phyloP scores from a whole-genome alignment of 1,284 basidiomycete species.

The Boletus semigastroideus region DNA sequence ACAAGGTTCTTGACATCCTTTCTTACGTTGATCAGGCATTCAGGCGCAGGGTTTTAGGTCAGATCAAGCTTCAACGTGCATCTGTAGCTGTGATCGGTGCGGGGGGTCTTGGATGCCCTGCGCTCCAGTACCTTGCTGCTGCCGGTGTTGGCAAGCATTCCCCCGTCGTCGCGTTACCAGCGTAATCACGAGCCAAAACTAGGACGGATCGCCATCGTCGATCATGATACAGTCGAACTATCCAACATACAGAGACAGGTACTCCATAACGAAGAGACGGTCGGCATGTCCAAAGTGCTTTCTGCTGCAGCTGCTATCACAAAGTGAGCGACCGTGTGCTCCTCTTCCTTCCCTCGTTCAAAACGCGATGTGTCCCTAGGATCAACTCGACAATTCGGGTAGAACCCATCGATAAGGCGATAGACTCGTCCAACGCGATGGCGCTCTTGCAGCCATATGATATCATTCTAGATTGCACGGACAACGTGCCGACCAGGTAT shows the following conservation, averaged over 20 bases:
- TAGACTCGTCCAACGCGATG: slow-evolving; percentile 63
- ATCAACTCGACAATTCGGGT: slow-evolving; percentile 68
- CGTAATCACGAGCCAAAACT: slow-evolving; percentile 6
- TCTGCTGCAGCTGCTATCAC: slow-evolving; percentile 72
- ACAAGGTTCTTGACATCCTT: slow-evolving; percentile 48
- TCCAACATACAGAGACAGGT: slow-evolving; percentile 96
- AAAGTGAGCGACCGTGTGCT: slow-evolving; percentile 45
- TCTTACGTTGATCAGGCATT: slow-evolving; percentile 1
- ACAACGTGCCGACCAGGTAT: slow-evolving; percentile 91
- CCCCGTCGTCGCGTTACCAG: background rate
- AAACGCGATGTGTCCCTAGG: slow-evolving; percentile 39
- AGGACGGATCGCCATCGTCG: slow-evolving; percentile 86
- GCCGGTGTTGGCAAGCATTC: slow-evolving; percentile 79
- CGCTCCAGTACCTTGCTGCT: slow-evolving; percentile 89
- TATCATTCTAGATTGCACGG: slow-evolving; percentile 92
- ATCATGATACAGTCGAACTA: slow-evolving; percentile 87
- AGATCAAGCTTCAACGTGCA: slow-evolving; percentile 75
- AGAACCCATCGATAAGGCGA: slow-evolving; percentile 49
- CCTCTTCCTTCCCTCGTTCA: background rate
- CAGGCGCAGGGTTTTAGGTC: slow-evolving; percentile 60
- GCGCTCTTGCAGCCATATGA: slow-evolving; percentile 63
- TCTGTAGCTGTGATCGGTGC: slow-evolving; percentile 90
- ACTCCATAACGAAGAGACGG: slow-evolving; percentile 76
- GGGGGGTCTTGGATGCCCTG: slow-evolving; percentile 95
- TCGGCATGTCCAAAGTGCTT: slow-evolving; percentile 84